A percentile compares a stretch with the other conserved stretches of the same genome.
phyloP scores from a whole-genome alignment of 345 rosid genomes.

The Diplotaxis tenuifolia region DNA sequence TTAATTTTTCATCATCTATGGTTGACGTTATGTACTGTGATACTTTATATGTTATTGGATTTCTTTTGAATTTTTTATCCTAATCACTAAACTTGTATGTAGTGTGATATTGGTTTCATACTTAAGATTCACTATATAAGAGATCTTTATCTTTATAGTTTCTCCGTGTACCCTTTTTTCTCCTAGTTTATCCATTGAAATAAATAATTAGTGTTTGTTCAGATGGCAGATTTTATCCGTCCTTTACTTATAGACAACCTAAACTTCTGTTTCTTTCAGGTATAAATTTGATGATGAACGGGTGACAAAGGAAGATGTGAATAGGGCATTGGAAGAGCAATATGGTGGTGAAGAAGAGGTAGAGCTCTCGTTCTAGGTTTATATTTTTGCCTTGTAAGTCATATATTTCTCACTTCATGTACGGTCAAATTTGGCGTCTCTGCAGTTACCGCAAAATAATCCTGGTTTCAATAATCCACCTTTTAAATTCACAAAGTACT shows the following conservation, averaged over 20 bases:
- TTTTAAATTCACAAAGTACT: conserved; percentile 90
- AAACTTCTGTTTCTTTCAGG: conserved; percentile 45
- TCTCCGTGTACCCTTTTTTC: background rate
- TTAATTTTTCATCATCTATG: conserved; percentile 14
- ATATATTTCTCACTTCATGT: conserved; percentile 12
- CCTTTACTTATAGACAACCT: conserved; percentile 3
- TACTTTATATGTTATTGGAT: background rate
- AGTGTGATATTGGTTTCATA: background rate
- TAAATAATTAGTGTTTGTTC: background rate
- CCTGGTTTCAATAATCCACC: conserved; percentile 92
- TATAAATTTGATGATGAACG: conserved; percentile 97
- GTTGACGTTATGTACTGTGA: conserved; percentile 6
- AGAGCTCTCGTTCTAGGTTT: conserved; percentile 16
- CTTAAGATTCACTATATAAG: conserved; percentile 8
- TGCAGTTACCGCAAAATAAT: conserved; percentile 81
- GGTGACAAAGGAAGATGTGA: conserved; percentile 88
- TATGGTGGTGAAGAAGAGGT: conserved; percentile 99
- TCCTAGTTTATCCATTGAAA: background rate
- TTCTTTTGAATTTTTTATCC: conserved; percentile 9
- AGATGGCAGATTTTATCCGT: background rate
- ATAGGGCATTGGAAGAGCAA: conserved; percentile 93
- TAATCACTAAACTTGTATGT: background rate
- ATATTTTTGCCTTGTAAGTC: background rate
- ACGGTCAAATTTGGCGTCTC: conserved; percentile 17
- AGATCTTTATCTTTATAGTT: background rate